Percentiles rank a stretch among this genome's conserved stretches.
Evolutionary conservation across 805 yeast species (phyloP).

Genomic region (Candida yuanshanica): DNA sequence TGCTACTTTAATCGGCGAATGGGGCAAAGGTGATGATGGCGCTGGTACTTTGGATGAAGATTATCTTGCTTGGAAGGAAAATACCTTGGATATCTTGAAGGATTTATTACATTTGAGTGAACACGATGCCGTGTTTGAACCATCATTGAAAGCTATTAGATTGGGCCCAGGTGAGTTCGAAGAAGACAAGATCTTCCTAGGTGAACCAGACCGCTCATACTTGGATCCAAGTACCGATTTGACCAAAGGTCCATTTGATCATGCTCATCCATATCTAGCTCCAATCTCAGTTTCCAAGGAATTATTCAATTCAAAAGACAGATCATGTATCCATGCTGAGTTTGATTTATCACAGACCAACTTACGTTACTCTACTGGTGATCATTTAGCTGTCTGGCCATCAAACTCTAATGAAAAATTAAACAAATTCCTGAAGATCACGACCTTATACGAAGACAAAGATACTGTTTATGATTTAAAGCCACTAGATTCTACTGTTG

Average conservation of each 20-base stretch:
- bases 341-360: constrained; percentile 73
- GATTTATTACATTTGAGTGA: constrained; percentile 65
- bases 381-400: constrained; percentile 93
- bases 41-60: constrained; percentile 94
- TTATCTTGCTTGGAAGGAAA: constrained; percentile 88
- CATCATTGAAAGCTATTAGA: constrained; percentile 45
- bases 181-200: constrained; percentile 50
- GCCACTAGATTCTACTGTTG: constrained; percentile 64
- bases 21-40: constrained; percentile 95
- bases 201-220: constrained; percentile 62
- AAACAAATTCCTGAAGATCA: constrained; percentile 54
- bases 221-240: constrained; percentile 28
- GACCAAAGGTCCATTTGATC: constrained; percentile 70
- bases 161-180: constrained; percentile 33
- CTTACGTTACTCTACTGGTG: constrained; percentile 88
- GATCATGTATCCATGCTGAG: constrained; percentile 89
- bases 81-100: constrained; percentile 59
- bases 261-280: constrained; percentile 78
- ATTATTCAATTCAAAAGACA: constrained; percentile 54
- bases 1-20: constrained; percentile 66
- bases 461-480: constrained; percentile 57
- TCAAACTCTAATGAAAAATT: constrained; percentile 78
- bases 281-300: constrained; percentile 57
- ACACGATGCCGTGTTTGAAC: constrained; percentile 73
- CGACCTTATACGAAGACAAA: constrained; percentile 50